These are phyloP conservation scores for Candida sanyaensis DNA, from an alignment of 1,139 yeast species.

Conservation along the genomic window DNA sequence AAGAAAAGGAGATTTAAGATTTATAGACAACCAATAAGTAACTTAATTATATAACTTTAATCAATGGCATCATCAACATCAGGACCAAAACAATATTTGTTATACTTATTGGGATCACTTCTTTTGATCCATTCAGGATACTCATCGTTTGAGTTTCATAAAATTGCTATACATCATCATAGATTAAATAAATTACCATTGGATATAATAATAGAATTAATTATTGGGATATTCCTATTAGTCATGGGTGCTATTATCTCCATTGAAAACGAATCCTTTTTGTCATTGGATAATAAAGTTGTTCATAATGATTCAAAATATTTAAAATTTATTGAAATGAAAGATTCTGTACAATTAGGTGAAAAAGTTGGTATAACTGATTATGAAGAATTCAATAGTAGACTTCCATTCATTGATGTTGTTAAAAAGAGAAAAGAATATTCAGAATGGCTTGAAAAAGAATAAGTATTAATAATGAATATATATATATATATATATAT, in stretches of 20 bases:
- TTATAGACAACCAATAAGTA: too few species aligned
- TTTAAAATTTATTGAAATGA: slow-evolving; percentile 50
- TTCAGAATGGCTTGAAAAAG: slow-evolving; percentile 33
- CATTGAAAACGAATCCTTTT: slow-evolving; percentile 23
- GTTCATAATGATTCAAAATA: slow-evolving; percentile 24
- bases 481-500: background rate
- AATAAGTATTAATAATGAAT: background rate
- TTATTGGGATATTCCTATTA: slow-evolving; percentile 40
- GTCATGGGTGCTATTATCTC: slow-evolving; percentile 36
- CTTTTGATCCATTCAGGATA: slow-evolving; percentile 50
- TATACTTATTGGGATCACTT: slow-evolving; percentile 32
- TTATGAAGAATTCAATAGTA: slow-evolving; percentile 42
- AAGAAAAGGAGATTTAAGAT: background rate
- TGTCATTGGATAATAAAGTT: slow-evolving; percentile 23
- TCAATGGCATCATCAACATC: slow-evolving; percentile 2
- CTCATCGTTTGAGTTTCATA: slow-evolving; percentile 54
- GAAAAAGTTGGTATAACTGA: slow-evolving; percentile 48
- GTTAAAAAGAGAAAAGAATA: slow-evolving; percentile 40
- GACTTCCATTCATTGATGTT: slow-evolving; percentile 50
- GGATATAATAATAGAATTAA: slow-evolving; percentile 45
- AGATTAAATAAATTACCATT: slow-evolving; percentile 21
- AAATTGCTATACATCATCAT: slow-evolving; percentile 19
- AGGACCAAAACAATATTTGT: slow-evolving; percentile 5
- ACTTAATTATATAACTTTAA: background rate
- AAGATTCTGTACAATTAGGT: slow-evolving; percentile 43